These are phyloP conservation scores for Nelumbo lutea DNA, from an alignment of 164 flowering plant genomes.

Conservation along the genomic window DNA sequence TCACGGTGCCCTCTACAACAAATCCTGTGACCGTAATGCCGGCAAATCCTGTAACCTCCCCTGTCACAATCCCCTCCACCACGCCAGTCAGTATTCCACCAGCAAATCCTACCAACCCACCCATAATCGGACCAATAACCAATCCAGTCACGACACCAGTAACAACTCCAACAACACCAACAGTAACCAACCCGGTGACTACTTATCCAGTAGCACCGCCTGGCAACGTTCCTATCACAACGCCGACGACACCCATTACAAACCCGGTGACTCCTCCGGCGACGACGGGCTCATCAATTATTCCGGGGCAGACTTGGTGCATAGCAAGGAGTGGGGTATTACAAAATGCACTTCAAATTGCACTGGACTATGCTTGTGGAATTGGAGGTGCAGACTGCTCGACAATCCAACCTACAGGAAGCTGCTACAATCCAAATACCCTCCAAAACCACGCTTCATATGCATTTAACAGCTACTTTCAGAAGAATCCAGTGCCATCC, in stretches of 20 bases:
- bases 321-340: constrained; percentile 60
- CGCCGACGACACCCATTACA: constrained; percentile 32
- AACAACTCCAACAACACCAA: constrained; percentile 34
- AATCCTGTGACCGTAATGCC: constrained; percentile 22
- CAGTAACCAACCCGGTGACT: constrained; percentile 51
- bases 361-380: constrained; percentile 95
- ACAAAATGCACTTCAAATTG: constrained; percentile 59
- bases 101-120: constrained; percentile 14
- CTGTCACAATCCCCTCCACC: constrained; percentile 17
- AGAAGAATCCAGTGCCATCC: constrained; percentile 58
- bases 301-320: constrained; percentile 85
- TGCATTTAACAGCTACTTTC: constrained; percentile 93
- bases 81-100: constrained; percentile 14
- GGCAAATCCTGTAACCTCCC: constrained; percentile 13
- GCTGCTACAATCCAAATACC: constrained; percentile 72
- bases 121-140: constrained; percentile 22
- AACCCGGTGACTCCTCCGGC: constrained; percentile 15
- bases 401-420: constrained; percentile 60
- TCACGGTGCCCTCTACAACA: constrained; percentile 42
- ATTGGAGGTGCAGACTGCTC: constrained; percentile 82
- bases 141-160: constrained; percentile 35
- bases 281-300: constrained; percentile 35
- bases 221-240: constrained; percentile 26
- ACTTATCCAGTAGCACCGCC: constrained; percentile 34
- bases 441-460: constrained; percentile 81